Conservation (phyloP, 208 protist species). For the Acanthamoeba comandoni region DNA sequence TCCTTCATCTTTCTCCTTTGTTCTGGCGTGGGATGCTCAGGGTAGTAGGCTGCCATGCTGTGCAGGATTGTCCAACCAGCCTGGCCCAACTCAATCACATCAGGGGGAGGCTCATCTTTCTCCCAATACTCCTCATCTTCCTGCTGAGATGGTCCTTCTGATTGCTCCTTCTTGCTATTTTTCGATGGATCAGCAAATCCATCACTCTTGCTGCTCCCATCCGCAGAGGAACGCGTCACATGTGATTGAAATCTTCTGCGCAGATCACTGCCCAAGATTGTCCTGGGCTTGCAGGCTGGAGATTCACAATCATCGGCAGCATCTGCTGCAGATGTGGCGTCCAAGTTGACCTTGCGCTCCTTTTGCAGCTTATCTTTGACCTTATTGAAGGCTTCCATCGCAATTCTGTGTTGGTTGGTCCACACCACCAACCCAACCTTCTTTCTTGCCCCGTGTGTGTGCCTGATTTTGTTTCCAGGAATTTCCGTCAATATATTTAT, state of each 20-base stretch:
- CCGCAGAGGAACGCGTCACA: too few relatives aligned
- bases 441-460: too few relatives aligned
- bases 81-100: conserved; percentile 69
- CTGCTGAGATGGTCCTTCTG: not conserved
- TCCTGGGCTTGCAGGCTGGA: not conserved
- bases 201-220: not conserved
- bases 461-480: too few relatives aligned
- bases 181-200: too few relatives aligned
- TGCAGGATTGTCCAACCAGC: conserved; percentile 78
- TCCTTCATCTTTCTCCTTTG: conserved; percentile 68
- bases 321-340: too few relatives aligned
- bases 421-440: too few relatives aligned
- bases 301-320: conserved; percentile 8
- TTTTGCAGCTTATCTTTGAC: conserved; percentile 39
- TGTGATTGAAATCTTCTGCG: conserved; percentile 19
- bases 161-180: too few relatives aligned
- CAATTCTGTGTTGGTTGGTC: too few relatives aligned
- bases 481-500: not conserved
- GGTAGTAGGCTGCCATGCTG: conserved; percentile 80
- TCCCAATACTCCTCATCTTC: conserved; percentile 58
- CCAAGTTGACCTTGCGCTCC: conserved; percentile 6
- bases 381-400: conserved; percentile 20
- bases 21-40: conserved; percentile 29
- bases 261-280: conserved; percentile 37
- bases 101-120: conserved; percentile 39